Percentiles rank a stretch among this genome's conserved stretches.
Evolutionary conservation across 2,329 filamentous ascomycete species (phyloP).

Genomic region (Tolypocladium inflatum): DNA sequence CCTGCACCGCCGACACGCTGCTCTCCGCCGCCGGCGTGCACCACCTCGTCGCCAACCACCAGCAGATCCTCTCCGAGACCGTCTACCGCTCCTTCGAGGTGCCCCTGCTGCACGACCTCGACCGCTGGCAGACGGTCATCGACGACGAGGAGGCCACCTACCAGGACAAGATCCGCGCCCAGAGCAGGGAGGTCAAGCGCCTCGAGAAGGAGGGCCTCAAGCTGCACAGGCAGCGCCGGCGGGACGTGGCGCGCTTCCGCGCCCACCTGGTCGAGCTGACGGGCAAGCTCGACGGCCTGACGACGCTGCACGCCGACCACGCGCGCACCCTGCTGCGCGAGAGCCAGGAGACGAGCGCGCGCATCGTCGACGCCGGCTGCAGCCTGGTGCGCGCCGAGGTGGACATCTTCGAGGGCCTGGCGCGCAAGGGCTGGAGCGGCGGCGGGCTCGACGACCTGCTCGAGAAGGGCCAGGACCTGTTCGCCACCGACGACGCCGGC

Average conservation of each 20-base stretch:
- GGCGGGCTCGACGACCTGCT: conserved; percentile 57
- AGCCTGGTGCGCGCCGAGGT: conserved; percentile 59
- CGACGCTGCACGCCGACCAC: conserved; percentile 49
- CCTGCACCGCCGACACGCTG: conserved; percentile 54
- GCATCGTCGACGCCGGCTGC: conserved; percentile 55
- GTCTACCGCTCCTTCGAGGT: conserved; percentile 61
- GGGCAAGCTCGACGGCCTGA: conserved; percentile 51
- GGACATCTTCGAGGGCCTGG: conserved; percentile 59
- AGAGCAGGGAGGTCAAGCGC: conserved; percentile 50
- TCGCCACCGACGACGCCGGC: conserved; percentile 33
- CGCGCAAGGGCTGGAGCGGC: conserved; percentile 58
- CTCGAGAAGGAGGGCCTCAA: conserved; percentile 57
- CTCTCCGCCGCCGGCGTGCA: conserved; percentile 55
- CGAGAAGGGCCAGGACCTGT: conserved; percentile 54
- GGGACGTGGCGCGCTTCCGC: conserved; percentile 53
- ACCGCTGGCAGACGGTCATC: conserved; percentile 53
- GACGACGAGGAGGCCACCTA: conserved; percentile 57
- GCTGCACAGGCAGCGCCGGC: conserved; percentile 47
- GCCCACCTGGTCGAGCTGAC: conserved; percentile 56
- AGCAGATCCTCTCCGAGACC: conserved; percentile 60
- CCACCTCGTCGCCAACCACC: conserved; percentile 59
- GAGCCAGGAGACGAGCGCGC: conserved; percentile 53
- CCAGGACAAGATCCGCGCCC: conserved; percentile 41
- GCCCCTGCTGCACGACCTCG: conserved; percentile 58
- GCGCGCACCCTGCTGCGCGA: conserved; percentile 50